Percentiles rank a stretch among this genome's conserved stretches.
Evolutionary conservation across 2,329 filamentous ascomycete genomes (phyloP).

Genomic region (Aspergillus neotritici): DNA sequence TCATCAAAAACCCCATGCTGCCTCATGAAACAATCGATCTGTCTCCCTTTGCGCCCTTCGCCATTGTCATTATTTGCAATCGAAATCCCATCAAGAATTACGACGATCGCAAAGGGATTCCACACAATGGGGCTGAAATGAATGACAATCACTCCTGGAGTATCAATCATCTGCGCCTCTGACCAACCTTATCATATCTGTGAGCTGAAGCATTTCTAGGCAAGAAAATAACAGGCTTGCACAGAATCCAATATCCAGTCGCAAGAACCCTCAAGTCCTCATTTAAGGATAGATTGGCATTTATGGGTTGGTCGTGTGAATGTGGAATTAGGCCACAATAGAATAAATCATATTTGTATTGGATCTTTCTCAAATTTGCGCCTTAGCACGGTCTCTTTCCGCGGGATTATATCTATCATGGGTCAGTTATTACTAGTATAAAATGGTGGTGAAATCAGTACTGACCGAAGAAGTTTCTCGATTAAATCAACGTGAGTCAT

Average conservation of each 20-base stretch:
- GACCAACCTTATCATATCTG: background rate
- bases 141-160: too few relatives aligned
- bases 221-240: background rate
- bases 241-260: background rate
- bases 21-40: too few relatives aligned
- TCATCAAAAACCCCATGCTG: too few relatives aligned
- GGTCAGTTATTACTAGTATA: conserved; percentile 23
- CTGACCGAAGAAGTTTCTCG: conserved; percentile 92
- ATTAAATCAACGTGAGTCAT: conserved; percentile 99
- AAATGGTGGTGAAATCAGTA: conserved; percentile 6
- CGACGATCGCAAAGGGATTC: too few relatives aligned
- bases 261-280: background rate
- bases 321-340: too few relatives aligned
- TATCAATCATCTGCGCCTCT: too few relatives aligned
- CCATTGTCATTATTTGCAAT: too few relatives aligned
- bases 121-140: too few relatives aligned
- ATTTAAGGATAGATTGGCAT: background rate
- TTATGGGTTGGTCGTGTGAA: background rate
- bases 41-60: too few relatives aligned
- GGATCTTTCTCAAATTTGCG: conserved; percentile 13
- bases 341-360: background rate
- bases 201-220: background rate
- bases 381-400: conserved; percentile 43
- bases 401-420: conserved; percentile 45
- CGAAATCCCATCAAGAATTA: too few relatives aligned